phyloP scores from a whole-genome alignment of 306 rosid genomes.

The Quercus mongolica region DNA sequence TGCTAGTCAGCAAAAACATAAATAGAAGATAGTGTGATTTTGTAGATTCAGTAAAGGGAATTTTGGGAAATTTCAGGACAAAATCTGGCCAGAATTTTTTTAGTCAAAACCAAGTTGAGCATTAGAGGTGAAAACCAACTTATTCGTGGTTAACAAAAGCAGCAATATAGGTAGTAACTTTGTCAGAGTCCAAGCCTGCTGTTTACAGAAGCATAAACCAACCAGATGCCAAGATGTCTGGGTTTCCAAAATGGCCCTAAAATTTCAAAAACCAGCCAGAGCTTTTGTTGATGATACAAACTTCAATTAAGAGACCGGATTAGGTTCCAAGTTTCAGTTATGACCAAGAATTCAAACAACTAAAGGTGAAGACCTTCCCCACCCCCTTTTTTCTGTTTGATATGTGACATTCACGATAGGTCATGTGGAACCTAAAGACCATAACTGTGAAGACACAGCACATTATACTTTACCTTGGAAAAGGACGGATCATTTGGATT shows the following conservation, averaged over 20 bases:
- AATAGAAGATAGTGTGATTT: background rate
- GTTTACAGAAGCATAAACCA: background rate
- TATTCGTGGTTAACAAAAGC: background rate
- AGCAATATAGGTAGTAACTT: background rate
- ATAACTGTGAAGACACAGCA: conserved; percentile 4
- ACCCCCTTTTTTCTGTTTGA: no score
- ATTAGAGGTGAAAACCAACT: background rate
- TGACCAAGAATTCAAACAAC: background rate
- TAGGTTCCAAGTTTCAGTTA: background rate
- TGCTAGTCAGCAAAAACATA: background rate
- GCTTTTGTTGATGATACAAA: background rate
- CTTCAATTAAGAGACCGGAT: background rate
- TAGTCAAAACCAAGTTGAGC: background rate
- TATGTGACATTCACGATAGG: background rate
- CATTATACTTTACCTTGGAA: conserved; percentile 53
- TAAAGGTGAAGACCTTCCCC: background rate
- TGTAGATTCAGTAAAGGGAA: background rate
- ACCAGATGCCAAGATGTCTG: background rate
- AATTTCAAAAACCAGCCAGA: background rate
- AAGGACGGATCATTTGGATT: conserved; percentile 59
- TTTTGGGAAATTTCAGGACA: background rate
- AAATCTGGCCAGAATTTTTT: background rate
- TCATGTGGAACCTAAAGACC: background rate
- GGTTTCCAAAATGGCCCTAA: background rate
- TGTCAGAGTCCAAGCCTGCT: background rate